These are phyloP conservation scores for Nakazawaea anatomiae DNA, from an alignment of 805 yeast species.

Conservation along the genomic window DNA sequence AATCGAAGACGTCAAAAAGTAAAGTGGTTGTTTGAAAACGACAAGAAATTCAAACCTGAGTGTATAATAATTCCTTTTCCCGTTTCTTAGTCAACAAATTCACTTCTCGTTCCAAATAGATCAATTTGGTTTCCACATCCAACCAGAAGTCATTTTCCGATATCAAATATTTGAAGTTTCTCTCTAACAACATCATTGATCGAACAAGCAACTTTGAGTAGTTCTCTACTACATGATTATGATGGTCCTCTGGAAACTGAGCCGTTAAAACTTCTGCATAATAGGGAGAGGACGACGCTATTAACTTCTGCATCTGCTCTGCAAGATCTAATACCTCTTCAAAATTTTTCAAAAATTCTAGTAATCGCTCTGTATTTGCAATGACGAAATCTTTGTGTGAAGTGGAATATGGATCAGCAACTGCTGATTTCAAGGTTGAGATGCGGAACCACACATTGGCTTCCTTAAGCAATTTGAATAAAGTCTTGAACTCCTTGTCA, in stretches of 20 bases:
- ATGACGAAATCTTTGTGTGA: background rate
- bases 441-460: background rate
- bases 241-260: background rate
- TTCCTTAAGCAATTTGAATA: background rate
- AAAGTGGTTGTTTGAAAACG: too few species aligned
- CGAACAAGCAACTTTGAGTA: conserved; percentile 1
- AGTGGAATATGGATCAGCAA: background rate
- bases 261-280: background rate
- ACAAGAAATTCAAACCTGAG: background rate
- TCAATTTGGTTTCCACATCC: background rate
- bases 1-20: background rate
- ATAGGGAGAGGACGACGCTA: background rate
- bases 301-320: background rate
- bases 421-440: background rate
- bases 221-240: background rate
- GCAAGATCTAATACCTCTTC: background rate
- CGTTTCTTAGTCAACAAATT: background rate
- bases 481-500: background rate
- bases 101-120: background rate
- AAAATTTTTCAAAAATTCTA: background rate
- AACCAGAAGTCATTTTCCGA: conserved; percentile 4
- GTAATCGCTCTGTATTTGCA: background rate
- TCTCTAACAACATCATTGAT: conserved; percentile 7
- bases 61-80: background rate
- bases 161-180: background rate